Percentiles rank a stretch among this genome's conserved stretches.
These are phyloP conservation scores for Mycothermus thermophilus DNA, from an alignment of 495 filamentous ascomycete genomes.

Conservation along the genomic window DNA sequence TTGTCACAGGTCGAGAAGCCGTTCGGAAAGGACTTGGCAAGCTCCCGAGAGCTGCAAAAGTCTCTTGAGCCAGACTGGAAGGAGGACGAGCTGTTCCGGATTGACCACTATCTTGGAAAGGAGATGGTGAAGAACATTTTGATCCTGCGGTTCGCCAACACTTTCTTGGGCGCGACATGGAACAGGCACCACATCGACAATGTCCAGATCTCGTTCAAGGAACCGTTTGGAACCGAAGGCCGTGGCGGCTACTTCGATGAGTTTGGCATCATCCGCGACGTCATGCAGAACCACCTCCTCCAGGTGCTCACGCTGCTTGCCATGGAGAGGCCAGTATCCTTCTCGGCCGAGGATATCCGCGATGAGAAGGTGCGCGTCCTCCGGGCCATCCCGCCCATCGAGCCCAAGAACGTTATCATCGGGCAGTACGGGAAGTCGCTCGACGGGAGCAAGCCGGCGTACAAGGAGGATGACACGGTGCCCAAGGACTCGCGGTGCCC, in stretches of 20 bases:
- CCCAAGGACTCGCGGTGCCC: conserved; percentile 95
- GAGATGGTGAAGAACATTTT: conserved; percentile 99
- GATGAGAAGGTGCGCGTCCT: conserved; percentile 98
- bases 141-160: conserved; percentile 95
- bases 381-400: conserved; percentile 82
- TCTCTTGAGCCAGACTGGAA: conserved; percentile 96
- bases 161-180: conserved; percentile 98
- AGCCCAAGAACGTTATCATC: conserved; percentile 99
- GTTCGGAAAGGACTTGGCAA: conserved; percentile 91
- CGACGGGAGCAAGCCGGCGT: conserved; percentile 92
- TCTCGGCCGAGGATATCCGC: conserved; percentile 95
- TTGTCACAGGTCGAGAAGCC: conserved; percentile 82
- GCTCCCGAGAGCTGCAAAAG: conserved; percentile 88
- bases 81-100: conserved; percentile 98
- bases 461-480: conserved; percentile 98
- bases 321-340: conserved; percentile 97
- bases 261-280: conserved; percentile 98
- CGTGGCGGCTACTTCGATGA: conserved; percentile 99
- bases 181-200: conserved; percentile 99
- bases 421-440: conserved; percentile 95
- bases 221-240: conserved; percentile 98
- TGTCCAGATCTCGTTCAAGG: conserved; percentile 97
- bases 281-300: conserved; percentile 93
- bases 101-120: conserved; percentile 99
- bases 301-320: conserved; percentile 92